A percentile compares a stretch with the other conserved stretches of the same genome.
Conservation (phyloP, 768 basidiomycete species). For the Multifurca ochricompacta region DNA sequence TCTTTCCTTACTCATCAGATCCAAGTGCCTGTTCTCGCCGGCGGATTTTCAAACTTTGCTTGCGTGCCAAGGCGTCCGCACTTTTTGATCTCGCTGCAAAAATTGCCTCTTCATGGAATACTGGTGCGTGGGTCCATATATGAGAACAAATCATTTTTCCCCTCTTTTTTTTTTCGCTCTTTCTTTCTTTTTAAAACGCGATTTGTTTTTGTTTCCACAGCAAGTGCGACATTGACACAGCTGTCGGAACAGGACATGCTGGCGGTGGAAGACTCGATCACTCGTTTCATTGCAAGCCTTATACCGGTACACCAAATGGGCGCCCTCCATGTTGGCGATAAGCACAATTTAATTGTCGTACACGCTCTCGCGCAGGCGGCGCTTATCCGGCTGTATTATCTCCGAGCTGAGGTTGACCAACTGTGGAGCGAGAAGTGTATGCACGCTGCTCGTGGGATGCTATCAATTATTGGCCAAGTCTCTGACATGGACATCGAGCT, state of each 20-base stretch:
- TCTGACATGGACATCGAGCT: slow-evolving; percentile 57
- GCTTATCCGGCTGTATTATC: slow-evolving; percentile 56
- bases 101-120: slow-evolving; percentile 52
- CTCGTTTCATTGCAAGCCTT: slow-evolving; percentile 54
- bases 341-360: slow-evolving; percentile 47
- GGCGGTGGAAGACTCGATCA: slow-evolving; percentile 54
- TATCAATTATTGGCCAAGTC: slow-evolving; percentile 54
- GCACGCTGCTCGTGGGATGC: slow-evolving; percentile 52
- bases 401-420: slow-evolving; percentile 38
- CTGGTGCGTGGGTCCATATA: slow-evolving; percentile 40
- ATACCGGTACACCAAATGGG: slow-evolving; percentile 60
- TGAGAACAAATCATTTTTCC: slow-evolving; percentile 11
- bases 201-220: slow-evolving; percentile 7
- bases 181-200: not conserved
- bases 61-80: slow-evolving; percentile 71
- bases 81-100: slow-evolving; percentile 62
- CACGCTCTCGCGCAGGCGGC: slow-evolving; percentile 64
- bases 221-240: slow-evolving; percentile 34
- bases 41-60: slow-evolving; percentile 56
- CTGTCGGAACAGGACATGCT: slow-evolving; percentile 52
- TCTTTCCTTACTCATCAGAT: slow-evolving; percentile 50
- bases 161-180: too few species aligned
- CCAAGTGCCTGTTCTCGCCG: slow-evolving; percentile 39
- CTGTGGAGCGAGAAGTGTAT: slow-evolving; percentile 60
- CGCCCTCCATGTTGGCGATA: slow-evolving; percentile 46